These are phyloP conservation scores for Periconia digitata DNA, from an alignment of 2,329 filamentous ascomycete genomes.

Conservation along the genomic window DNA sequence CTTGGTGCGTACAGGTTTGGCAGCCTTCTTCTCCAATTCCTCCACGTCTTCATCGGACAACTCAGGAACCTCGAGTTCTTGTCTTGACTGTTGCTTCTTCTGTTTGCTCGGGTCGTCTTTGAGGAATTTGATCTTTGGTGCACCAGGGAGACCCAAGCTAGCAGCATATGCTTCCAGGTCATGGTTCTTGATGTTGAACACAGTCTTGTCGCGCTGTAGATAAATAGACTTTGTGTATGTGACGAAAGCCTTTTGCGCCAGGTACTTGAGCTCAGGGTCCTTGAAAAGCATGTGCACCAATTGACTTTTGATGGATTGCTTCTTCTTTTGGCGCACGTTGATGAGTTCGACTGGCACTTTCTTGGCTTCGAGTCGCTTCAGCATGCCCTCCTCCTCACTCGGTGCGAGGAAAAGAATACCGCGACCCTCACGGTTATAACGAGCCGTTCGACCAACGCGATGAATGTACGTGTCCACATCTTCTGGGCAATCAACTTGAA, in stretches of 20 bases:
- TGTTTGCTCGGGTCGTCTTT: conserved; percentile 87
- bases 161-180: conserved; percentile 83
- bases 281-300: conserved; percentile 96
- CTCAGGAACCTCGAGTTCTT: conserved; percentile 60
- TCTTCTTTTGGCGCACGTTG: conserved; percentile 86
- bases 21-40: conserved; percentile 48
- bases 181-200: conserved; percentile 82
- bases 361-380: conserved; percentile 80
- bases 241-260: conserved; percentile 94
- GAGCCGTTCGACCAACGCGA: conserved; percentile 89
- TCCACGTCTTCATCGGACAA: conserved; percentile 62
- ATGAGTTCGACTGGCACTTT: conserved; percentile 87
- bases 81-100: conserved; percentile 81
- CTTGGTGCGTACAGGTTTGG: conserved; percentile 81
- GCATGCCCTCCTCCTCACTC: conserved; percentile 89
- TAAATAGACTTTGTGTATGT: conserved; percentile 85
- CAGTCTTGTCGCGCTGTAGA: conserved; percentile 86
- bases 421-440: conserved; percentile 83
- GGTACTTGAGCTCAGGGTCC: conserved; percentile 88
- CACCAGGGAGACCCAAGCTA: conserved; percentile 85
- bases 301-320: conserved; percentile 79
- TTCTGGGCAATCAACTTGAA: conserved; percentile 97
- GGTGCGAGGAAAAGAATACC: conserved; percentile 92
- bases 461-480: conserved; percentile 98
- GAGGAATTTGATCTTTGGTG: conserved; percentile 89